phyloP scores from a whole-genome alignment of 2,329 filamentous ascomycete genomes.

The Daldinia eschscholtzii region DNA sequence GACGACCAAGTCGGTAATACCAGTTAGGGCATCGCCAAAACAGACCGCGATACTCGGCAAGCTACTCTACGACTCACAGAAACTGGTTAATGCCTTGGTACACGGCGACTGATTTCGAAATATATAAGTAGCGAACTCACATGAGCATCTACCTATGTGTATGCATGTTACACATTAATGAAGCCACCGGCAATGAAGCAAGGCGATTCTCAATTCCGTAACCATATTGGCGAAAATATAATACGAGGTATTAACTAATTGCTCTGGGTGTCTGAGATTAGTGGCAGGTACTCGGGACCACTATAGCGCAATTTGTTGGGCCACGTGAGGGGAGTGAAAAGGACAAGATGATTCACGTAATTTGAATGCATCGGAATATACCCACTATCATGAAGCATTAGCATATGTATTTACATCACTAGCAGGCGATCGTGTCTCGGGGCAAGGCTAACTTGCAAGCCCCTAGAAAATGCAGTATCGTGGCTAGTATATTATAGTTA shows the following conservation, averaged over 20 bases:
- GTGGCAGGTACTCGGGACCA: neutral
- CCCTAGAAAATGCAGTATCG: neutral
- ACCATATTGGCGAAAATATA: conserved; percentile 1
- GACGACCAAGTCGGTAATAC: conserved; percentile 54
- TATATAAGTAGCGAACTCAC: neutral
- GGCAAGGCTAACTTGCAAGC: neutral
- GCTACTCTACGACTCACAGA: conserved; percentile 64
- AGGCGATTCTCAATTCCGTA: neutral
- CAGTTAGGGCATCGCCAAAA: conserved; percentile 56
- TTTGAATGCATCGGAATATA: neutral
- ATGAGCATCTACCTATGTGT: neutral
- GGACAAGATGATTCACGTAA: neutral
- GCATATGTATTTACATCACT: neutral
- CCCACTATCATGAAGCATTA: neutral
- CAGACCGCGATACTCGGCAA: conserved; percentile 54
- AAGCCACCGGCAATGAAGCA: neutral
- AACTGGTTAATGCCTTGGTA: conserved; percentile 58
- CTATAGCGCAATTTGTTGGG: neutral
- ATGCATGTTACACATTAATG: conserved; percentile 5
- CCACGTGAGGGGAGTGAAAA: neutral
- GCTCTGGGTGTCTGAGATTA: neutral
- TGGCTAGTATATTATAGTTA: neutral
- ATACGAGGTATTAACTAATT: neutral
- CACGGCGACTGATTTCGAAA: conserved; percentile 28
- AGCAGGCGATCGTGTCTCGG: neutral